Conservation (phyloP, 208 protist genomes). For the Wallacemonas collosoma region DNA sequence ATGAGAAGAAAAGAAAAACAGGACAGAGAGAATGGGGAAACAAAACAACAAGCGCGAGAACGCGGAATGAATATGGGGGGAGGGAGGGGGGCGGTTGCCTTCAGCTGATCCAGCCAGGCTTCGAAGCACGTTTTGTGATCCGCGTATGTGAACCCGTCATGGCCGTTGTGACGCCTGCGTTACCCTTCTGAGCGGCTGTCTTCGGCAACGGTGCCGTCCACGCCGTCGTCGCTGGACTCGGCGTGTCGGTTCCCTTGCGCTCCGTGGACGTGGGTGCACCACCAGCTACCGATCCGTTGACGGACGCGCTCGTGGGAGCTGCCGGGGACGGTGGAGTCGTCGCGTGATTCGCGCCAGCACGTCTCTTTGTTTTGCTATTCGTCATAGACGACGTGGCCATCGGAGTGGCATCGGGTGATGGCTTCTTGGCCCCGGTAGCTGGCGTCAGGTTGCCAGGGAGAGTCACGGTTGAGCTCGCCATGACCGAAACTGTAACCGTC, state of each 20-base stretch:
- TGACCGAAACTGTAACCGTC: neutral
- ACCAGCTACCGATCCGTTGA: too few species aligned
- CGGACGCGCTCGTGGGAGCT: too few species aligned
- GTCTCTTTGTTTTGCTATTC: neutral
- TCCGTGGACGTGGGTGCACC: too few species aligned
- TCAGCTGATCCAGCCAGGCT: conserved; percentile 10
- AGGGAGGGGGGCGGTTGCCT: neutral
- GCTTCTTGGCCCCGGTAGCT: neutral
- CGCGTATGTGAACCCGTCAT: neutral
- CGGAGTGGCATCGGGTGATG: neutral
- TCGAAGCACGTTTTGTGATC: neutral
- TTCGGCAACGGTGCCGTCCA: too few species aligned
- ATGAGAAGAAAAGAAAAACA: conserved; percentile 11
- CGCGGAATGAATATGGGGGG: neutral
- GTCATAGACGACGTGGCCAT: neutral
- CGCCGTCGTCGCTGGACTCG: neutral
- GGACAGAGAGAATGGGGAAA: conserved; percentile 18
- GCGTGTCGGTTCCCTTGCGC: too few species aligned
- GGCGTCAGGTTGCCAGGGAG: neutral
- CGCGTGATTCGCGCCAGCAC: too few species aligned
- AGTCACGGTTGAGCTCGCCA: neutral
- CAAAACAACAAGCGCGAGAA: conserved; percentile 25
- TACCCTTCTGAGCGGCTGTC: too few species aligned
- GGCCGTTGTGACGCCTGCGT: too few species aligned
- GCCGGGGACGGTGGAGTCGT: too few species aligned